These are phyloP conservation scores for Fusarium sp. DNA, from an alignment of 2,329 filamentous ascomycete species.

Conservation along the genomic window DNA sequence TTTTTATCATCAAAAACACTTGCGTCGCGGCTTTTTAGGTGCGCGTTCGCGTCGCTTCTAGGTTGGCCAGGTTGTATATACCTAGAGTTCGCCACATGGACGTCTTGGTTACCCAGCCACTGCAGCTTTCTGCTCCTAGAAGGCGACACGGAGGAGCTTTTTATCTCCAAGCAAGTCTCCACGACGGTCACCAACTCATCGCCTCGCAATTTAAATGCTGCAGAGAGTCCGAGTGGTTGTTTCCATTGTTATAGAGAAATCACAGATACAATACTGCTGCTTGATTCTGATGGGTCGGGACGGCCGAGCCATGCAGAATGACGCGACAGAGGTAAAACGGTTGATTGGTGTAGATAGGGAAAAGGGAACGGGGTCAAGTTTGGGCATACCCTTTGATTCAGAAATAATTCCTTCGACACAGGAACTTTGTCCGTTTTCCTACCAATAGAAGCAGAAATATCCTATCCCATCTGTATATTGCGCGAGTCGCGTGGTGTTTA, in stretches of 20 bases:
- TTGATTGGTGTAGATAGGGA: conserved; percentile 32
- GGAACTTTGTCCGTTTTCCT: conserved; percentile 44
- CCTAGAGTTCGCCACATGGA: conserved; percentile 39
- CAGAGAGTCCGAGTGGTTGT: conserved; percentile 40
- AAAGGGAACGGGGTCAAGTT: conserved; percentile 41
- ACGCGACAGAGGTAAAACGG: conserved; percentile 40
- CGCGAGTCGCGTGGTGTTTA: conserved; percentile 49
- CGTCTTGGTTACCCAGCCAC: conserved; percentile 36
- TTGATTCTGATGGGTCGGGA: conserved; percentile 40
- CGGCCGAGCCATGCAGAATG: conserved; percentile 25
- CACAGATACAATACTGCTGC: conserved; percentile 47
- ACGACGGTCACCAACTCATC: conserved; percentile 40
- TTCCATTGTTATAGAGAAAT: conserved; percentile 47
- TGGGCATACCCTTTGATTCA: conserved; percentile 51
- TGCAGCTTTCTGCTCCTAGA: conserved; percentile 35
- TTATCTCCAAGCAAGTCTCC: conserved; percentile 43
- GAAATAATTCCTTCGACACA: conserved; percentile 32
- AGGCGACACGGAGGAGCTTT: conserved; percentile 38
- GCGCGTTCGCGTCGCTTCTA: conserved; percentile 38
- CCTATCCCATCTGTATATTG: conserved; percentile 45
- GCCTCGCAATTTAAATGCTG: conserved; percentile 48
- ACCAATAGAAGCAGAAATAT: conserved; percentile 33
- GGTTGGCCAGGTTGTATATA: conserved; percentile 39
- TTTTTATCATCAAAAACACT: conserved; percentile 40
- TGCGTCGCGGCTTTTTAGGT: conserved; percentile 4